Percentiles rank a stretch among this genome's conserved stretches.
phyloP scores from a whole-genome alignment of 306 rosid species.

The Prunus mira region DNA sequence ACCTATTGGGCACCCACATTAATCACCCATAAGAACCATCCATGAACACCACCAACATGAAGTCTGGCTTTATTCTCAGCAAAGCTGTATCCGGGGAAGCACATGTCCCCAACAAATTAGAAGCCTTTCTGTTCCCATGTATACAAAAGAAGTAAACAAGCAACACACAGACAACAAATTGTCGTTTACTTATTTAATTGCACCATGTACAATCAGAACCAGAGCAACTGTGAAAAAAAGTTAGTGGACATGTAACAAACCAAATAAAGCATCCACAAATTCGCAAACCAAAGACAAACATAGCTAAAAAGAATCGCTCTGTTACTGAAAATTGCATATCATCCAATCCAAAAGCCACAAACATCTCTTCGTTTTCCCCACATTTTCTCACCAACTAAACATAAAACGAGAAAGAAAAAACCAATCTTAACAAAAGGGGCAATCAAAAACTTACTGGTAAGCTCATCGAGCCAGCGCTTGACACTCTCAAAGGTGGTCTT shows the following conservation, averaged over 20 bases:
- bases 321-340: not conserved
- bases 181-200: not conserved
- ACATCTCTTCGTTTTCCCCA: not conserved
- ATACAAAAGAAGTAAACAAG: not conserved
- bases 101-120: not conserved
- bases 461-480: conserved; percentile 89
- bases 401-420: not conserved
- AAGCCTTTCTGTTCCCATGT: not conserved
- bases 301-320: too few species aligned
- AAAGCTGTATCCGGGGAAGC: not conserved
- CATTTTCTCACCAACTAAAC: not conserved
- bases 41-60: not conserved
- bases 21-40: not conserved
- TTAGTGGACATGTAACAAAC: not conserved
- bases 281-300: not conserved
- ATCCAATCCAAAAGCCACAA: not conserved
- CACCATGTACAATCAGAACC: not conserved
- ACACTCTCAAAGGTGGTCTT: conserved; percentile 56
- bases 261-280: not conserved
- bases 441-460: conserved; percentile 43
- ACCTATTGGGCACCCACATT: not conserved
- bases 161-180: not conserved
- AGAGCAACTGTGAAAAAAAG: not conserved
- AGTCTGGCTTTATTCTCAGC: not conserved
- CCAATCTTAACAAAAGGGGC: not conserved